Base-by-base conservation (phyloP, 768 basidiomycete genomes). In the Podaxis pistillaris region DNA sequence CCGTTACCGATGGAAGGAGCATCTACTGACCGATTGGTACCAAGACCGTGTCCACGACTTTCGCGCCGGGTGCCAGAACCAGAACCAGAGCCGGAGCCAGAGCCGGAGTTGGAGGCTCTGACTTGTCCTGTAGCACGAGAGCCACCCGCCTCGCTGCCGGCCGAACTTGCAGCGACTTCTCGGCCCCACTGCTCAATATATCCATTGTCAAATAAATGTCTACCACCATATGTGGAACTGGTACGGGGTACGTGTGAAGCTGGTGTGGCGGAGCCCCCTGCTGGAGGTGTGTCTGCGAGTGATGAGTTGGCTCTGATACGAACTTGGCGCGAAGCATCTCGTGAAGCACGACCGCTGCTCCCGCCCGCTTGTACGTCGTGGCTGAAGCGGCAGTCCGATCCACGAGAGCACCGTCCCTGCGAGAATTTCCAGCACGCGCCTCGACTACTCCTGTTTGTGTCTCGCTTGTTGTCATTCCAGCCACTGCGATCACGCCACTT, bases 321-420 rank as follows among this genome's bases (percentile, higher is more conserved):
- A 17, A 22, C 22, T 49, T 15, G 54, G 17, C 33, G 54, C 26
- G 61, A 56, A 30, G 37, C 33, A n/a, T 62, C 61, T n/a, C 47
- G 54, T 56, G 55, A 51, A 38, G 15, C 54, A 50, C 28, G 61
- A n/a, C 61, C 37, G 55, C 54, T 51, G 55, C 54, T 56, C 9
- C 61, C 36, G 33, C 54, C 51, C 37, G 17, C n/a, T 40, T 56
- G 24, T n/a, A 59, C 1, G 56, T 70, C 71, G 63, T 74, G 71
- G 8, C 64, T 53, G 61, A 67, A 74, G 49, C 63, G 65, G 63
- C 73, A 74, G 22, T 19, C 40, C 36, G 52, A 55, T 22, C 67
- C 69, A 11, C 63, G 22, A 19, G 46, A 41, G 54, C 72, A 73
- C 22, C 33, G 49, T 7, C 70, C 71, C 5, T 51, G 54, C 15